A percentile compares a stretch with the other conserved stretches of the same genome.
These are phyloP conservation scores for Dacryopinax spathularia DNA, from an alignment of 768 basidiomycete genomes.

Conservation along the genomic window DNA sequence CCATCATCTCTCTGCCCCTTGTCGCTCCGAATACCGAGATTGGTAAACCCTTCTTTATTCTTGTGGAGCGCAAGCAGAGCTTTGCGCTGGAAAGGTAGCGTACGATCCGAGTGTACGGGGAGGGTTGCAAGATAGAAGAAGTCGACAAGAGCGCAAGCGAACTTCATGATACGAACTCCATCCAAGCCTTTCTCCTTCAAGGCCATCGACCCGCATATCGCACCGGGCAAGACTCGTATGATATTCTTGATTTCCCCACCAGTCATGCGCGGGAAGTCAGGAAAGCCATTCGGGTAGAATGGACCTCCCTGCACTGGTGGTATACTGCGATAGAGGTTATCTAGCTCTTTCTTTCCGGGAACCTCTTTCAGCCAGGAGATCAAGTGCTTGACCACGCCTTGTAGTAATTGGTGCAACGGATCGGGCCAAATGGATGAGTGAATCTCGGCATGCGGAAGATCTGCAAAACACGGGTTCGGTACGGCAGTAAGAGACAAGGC, in stretches of 20 bases:
- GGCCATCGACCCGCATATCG: constrained; percentile 5
- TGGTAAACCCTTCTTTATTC: constrained; percentile 27
- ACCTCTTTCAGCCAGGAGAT: neutral
- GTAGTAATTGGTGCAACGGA: constrained; percentile 26
- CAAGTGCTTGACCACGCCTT: constrained; percentile 21
- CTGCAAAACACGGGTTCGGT: constrained; percentile 18
- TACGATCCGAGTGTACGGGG: constrained; percentile 21
- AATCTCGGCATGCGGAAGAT: constrained; percentile 21
- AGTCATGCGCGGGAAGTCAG: constrained; percentile 8
- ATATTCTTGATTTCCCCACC: constrained; percentile 8
- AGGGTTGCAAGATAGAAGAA: constrained; percentile 30
- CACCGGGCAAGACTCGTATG: neutral
- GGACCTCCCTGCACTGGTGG: neutral
- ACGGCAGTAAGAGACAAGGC: constrained; percentile 5
- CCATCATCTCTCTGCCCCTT: neutral
- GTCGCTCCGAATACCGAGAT: constrained; percentile 19
- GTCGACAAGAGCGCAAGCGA: constrained; percentile 24
- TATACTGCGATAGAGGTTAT: neutral
- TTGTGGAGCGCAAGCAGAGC: constrained; percentile 26
- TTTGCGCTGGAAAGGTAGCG: constrained; percentile 19
- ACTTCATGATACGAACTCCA: constrained; percentile 7
- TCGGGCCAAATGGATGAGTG: constrained; percentile 27
- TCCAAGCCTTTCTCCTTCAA: neutral
- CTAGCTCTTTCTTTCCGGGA: neutral
- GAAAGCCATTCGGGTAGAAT: constrained; percentile 7